A percentile compares a stretch with the other conserved stretches of the same genome.
Conservation (phyloP, 2,329 filamentous ascomycete species). For the Aspergillus eucalypticola region DNA sequence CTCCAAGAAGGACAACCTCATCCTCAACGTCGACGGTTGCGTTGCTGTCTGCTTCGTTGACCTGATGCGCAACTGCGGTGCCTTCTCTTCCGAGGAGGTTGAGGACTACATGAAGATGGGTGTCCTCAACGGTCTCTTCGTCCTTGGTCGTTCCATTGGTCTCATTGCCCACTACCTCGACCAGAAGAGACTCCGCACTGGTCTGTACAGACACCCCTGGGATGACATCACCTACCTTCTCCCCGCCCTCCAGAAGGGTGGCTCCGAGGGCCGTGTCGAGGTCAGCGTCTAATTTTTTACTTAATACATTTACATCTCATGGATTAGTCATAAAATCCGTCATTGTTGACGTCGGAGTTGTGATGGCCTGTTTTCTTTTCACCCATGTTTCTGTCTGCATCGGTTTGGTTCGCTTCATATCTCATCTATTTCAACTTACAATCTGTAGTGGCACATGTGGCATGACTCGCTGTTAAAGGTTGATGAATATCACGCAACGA, state of each 20-base stretch:
- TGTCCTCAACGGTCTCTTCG: conserved; percentile 98
- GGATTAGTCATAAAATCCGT: conserved; percentile 37
- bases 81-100: conserved; percentile 92
- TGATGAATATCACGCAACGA: conserved; percentile 24
- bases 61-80: conserved; percentile 94
- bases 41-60: conserved; percentile 99
- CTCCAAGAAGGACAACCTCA: conserved; percentile 99
- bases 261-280: conserved; percentile 84
- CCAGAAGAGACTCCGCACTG: conserved; percentile 98
- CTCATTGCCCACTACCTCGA: conserved; percentile 99
- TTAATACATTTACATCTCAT: conserved; percentile 26
- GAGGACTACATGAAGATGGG: conserved; percentile 99
- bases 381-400: conserved; percentile 28
- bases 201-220: conserved; percentile 98
- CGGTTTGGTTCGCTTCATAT: conserved; percentile 25
- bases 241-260: conserved; percentile 72
- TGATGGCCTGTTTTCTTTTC: conserved; percentile 29
- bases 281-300: conserved; percentile 65
- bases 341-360: conserved; percentile 39
- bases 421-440: conserved; percentile 29
- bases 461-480: conserved; percentile 32
- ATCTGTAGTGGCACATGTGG: conserved; percentile 34
- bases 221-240: conserved; percentile 96
- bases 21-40: conserved; percentile 97
- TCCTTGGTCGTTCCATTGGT: conserved; percentile 94